These are phyloP conservation scores for Fusarium sp. DNA, from an alignment of 2,329 filamentous ascomycete genomes.

Conservation along the genomic window DNA sequence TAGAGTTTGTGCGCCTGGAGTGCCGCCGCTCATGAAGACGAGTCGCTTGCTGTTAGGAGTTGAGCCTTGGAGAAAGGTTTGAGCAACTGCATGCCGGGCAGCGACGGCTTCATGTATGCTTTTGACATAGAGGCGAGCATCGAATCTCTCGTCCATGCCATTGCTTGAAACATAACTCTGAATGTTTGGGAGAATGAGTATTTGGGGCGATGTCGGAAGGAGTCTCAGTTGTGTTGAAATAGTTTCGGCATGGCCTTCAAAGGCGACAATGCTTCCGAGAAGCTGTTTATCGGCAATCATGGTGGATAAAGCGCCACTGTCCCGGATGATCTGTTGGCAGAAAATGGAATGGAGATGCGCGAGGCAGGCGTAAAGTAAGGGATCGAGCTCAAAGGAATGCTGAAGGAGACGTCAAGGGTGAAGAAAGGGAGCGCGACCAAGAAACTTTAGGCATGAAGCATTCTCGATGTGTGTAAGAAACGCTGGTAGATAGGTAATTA, in stretches of 20 bases:
- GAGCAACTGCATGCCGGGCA: conserved; percentile 61
- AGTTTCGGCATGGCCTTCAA: conserved; percentile 68
- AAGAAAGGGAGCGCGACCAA: conserved; percentile 27
- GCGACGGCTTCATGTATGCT: conserved; percentile 63
- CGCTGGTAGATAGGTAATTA: conserved; percentile 20
- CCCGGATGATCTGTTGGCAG: conserved; percentile 22
- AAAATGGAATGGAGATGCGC: conserved; percentile 7
- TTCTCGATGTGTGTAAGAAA: conserved; percentile 14
- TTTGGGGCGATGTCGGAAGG: conserved; percentile 68
- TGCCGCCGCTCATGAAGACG: conserved; percentile 72
- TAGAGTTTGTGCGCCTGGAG: conserved; percentile 63
- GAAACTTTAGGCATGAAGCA: conserved; percentile 28
- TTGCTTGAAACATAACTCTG: conserved; percentile 58
- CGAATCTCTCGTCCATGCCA: conserved; percentile 44
- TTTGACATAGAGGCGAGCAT: conserved; percentile 56
- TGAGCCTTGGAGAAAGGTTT: conserved; percentile 63
- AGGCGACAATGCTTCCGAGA: conserved; percentile 67
- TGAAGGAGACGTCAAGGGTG: conserved; percentile 12
- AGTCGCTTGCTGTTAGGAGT: conserved; percentile 62
- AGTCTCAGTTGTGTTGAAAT: conserved; percentile 71
- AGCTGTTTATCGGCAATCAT: conserved; percentile 45
- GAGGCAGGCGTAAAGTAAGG: conserved; percentile 22
- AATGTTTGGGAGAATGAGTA: conserved; percentile 68
- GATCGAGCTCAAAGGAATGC: conserved; percentile 26
- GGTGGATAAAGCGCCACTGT: conserved; percentile 30